phyloP scores from a whole-genome alignment of 208 protist species.

The Acanthamoeba lugdunensis region DNA sequence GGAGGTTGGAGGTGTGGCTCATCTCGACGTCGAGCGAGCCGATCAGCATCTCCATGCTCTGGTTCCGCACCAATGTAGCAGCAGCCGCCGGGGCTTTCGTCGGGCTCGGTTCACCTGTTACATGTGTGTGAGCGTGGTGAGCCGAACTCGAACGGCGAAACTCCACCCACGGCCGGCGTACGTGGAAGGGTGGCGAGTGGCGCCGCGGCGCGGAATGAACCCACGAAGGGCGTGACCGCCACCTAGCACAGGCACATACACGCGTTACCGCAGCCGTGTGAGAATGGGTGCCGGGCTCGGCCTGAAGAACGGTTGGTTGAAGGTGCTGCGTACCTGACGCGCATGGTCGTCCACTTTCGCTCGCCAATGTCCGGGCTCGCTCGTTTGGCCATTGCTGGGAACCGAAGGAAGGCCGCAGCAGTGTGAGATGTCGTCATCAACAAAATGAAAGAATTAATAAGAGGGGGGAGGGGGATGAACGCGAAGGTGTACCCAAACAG shows the following conservation, averaged over 20 bases:
- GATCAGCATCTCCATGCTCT: not conserved
- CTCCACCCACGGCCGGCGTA: not conserved
- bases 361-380: not conserved
- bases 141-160: not conserved
- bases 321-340: not conserved
- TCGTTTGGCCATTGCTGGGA: not conserved
- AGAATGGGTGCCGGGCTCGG: not conserved
- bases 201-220: not conserved
- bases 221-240: constrained; percentile 16
- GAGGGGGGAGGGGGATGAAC: too few relatives aligned
- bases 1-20: constrained; percentile 9
- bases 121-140: too few relatives aligned
- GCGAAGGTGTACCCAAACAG: too few relatives aligned
- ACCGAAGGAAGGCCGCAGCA: too few relatives aligned
- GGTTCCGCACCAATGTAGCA: not conserved
- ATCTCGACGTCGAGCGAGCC: not conserved
- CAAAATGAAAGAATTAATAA: too few relatives aligned
- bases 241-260: not conserved
- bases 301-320: too few relatives aligned
- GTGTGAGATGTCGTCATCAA: too few relatives aligned
- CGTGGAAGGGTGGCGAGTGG: not conserved
- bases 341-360: constrained; percentile 21
- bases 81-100: not conserved
- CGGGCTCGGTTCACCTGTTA: not conserved
- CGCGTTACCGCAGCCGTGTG: not conserved